These are phyloP conservation scores for Penicillium sp. DNA, from an alignment of 2,329 filamentous ascomycete species.

Conservation along the genomic window DNA sequence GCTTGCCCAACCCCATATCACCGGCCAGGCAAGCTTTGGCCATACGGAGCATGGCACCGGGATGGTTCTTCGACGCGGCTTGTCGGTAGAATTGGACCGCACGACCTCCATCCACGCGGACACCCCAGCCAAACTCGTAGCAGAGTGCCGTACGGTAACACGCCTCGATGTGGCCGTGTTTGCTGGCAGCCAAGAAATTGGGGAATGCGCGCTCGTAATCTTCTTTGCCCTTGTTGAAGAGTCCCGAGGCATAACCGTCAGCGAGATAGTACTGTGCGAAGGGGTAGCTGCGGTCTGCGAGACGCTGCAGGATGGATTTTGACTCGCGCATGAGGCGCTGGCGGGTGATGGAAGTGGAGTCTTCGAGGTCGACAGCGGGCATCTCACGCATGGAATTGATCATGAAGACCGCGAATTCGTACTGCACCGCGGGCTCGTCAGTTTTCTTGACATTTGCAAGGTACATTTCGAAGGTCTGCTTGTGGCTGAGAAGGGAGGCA, in stretches of 20 bases:
- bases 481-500: slow-evolving; percentile 85
- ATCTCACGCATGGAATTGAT: slow-evolving; percentile 86
- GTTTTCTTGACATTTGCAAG: slow-evolving; percentile 97
- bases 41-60: slow-evolving; percentile 90
- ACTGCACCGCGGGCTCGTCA: slow-evolving; percentile 85
- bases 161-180: slow-evolving; percentile 96
- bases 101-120: slow-evolving; percentile 84
- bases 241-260: slow-evolving; percentile 89
- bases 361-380: slow-evolving; percentile 58
- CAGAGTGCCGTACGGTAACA: slow-evolving; percentile 91
- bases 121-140: slow-evolving; percentile 99
- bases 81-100: slow-evolving; percentile 92
- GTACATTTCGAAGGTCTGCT: slow-evolving; percentile 98
- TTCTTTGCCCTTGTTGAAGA: slow-evolving; percentile 93
- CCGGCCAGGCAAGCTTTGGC: slow-evolving; percentile 88
- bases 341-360: slow-evolving; percentile 55
- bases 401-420: slow-evolving; percentile 95
- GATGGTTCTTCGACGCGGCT: slow-evolving; percentile 90
- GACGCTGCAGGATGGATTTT: slow-evolving; percentile 82
- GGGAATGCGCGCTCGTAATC: slow-evolving; percentile 92
- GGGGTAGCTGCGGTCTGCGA: slow-evolving; percentile 87
- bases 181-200: slow-evolving; percentile 89
- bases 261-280: slow-evolving; percentile 98
- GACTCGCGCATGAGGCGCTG: slow-evolving; percentile 81
- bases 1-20: slow-evolving; percentile 81